Conservation (phyloP, 2,329 filamentous ascomycete genomes). For the Epichloe uncinata region DNA sequence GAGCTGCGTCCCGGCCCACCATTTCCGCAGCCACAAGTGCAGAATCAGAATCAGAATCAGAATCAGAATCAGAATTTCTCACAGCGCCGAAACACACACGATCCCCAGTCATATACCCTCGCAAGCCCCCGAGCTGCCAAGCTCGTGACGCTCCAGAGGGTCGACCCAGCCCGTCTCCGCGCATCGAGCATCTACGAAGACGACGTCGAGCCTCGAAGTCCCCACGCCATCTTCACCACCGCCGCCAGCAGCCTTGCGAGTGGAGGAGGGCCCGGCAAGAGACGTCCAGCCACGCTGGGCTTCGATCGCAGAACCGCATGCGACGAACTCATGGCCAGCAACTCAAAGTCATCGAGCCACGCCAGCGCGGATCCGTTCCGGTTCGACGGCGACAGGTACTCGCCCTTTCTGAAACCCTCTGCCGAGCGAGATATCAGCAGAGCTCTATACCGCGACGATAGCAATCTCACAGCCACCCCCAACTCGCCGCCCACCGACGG, state of each 20-base stretch:
- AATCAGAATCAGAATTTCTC: neutral
- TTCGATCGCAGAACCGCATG: slow-evolving; percentile 1
- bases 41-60: neutral
- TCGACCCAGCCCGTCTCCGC: neutral
- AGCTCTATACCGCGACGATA: slow-evolving; percentile 20
- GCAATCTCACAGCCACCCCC: slow-evolving; percentile 8
- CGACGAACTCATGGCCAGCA: slow-evolving; percentile 6
- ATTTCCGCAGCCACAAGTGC: neutral
- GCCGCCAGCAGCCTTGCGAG: neutral
- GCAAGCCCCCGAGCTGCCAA: neutral
- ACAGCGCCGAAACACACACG: neutral
- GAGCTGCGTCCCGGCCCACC: neutral
- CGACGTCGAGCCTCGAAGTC: neutral
- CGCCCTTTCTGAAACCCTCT: slow-evolving; percentile 22
- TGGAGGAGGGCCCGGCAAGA: neutral
- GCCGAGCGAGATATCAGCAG: slow-evolving; percentile 31
- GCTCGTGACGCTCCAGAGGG: neutral
- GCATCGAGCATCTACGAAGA: slow-evolving; percentile 6
- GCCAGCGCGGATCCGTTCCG: slow-evolving; percentile 30
- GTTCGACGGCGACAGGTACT: slow-evolving; percentile 29
- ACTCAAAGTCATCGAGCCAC: slow-evolving; percentile 20
- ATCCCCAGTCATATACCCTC: neutral
- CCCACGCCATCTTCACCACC: neutral
- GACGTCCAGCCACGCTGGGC: slow-evolving; percentile 6
- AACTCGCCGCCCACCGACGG: neutral